Evolutionary conservation across 805 yeast species (phyloP).

Genomic region (Barnettozyma sucrosica): DNA sequence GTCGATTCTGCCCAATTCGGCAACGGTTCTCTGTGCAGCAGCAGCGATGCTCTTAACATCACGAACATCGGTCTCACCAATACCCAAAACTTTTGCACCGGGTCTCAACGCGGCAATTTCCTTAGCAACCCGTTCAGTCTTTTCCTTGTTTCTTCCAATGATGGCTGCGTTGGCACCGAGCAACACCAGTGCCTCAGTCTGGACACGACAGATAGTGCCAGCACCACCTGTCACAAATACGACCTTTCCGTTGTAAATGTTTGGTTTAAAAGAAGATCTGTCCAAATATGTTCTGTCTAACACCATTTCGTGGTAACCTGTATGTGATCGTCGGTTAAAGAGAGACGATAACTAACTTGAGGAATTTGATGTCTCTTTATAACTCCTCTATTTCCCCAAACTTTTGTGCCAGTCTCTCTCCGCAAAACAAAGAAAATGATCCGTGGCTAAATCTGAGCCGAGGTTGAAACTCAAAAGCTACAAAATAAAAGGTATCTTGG

Average conservation of each 20-base stretch:
- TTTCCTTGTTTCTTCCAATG: constrained; percentile 67
- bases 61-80: constrained; percentile 76
- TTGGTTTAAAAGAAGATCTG: constrained; percentile 43
- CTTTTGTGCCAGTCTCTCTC: not conserved
- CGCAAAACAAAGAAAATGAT: not conserved
- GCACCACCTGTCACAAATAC: constrained; percentile 95
- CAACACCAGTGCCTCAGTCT: constrained; percentile 74
- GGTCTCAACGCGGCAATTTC: constrained; percentile 54
- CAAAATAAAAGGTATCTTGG: too few species aligned
- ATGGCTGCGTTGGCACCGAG: constrained; percentile 87
- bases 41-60: constrained; percentile 47
- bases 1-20: constrained; percentile 71
- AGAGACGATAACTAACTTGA: not conserved
- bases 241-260: constrained; percentile 75
- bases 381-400: not conserved
- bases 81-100: constrained; percentile 63
- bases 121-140: constrained; percentile 60
- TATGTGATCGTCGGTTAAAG: too few species aligned
- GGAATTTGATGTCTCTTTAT: not conserved
- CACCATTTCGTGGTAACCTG: constrained; percentile 1
- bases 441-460: not conserved
- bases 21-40: constrained; percentile 65
- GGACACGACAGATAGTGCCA: constrained; percentile 91
- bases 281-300: constrained; percentile 26
- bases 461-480: not conserved